Base-by-base conservation (phyloP, 1,284 basidiomycete species). In the Cystobasidiaceae sp. region DNA sequence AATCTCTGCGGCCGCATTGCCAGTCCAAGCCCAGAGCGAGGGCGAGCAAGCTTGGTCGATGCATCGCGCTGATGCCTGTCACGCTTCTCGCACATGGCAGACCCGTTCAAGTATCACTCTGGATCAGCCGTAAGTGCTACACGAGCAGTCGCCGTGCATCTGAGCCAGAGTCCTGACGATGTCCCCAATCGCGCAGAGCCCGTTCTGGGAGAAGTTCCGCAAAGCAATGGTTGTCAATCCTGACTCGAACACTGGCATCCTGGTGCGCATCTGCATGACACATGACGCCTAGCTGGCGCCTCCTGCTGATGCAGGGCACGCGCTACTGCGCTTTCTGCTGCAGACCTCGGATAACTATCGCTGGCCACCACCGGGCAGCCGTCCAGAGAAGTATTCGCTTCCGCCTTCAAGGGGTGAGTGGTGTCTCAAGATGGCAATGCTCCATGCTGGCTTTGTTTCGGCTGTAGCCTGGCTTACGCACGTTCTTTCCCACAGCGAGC, bases 121-220 rank as follows among this genome's bases (percentile, higher is more conserved):
- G 34, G 28, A 34, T 28, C 32, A 11, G 11, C 46, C 1, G 61
- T 64, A 30, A 11, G 61, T 50, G 15, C 28, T 7, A n/a, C n/a
- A n/a, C n/a, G 7, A 17, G n/a, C 27, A 19, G 13, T 21, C n/a
- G n/a, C n/a, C n/a, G n/a, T n/a, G n/a, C n/a, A n/a, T n/a, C n/a
- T n/a, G n/a, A n/a, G n/a, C n/a, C n/a, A n/a, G n/a, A n/a, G n/a
- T n/a, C n/a, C n/a, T n/a, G n/a, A n/a, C n/a, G n/a, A n/a, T n/a
- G 7, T 21, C 8, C 44, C 7, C 21, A 25, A 7, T n/a, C 25
- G 17, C 32, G 25, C 54, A 64, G 61, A 45, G 39, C 43, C 61
- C 61, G 27, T 64, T 64, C 61, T 64, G 61, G 61, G 28, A 19
- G 27, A 64, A 64, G 61, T 64, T 64, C 52, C 39, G 61, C 21